phyloP scores from a whole-genome alignment of 345 rosid species.

The Populus tremula region DNA sequence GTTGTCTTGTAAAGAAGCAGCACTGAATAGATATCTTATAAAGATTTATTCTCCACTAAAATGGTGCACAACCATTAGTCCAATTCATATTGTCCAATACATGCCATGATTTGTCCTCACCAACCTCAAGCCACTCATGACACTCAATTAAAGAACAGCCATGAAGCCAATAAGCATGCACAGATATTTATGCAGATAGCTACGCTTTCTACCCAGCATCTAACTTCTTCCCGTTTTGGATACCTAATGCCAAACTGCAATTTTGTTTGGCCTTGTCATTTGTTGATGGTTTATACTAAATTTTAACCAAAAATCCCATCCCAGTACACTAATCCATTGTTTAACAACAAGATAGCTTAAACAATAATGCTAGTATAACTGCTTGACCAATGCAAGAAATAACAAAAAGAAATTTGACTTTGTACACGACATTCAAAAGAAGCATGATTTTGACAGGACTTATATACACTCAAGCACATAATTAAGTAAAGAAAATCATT shows the following conservation, averaged over 20 bases:
- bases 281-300: too few relatives aligned
- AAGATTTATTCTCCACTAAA: not conserved
- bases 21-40: not conserved
- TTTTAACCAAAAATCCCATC: not conserved
- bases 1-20: not conserved
- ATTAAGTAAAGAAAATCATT: conserved; percentile 8
- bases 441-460: not conserved
- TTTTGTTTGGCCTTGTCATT: too few relatives aligned
- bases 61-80: not conserved
- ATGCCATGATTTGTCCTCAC: not conserved
- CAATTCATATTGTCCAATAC: not conserved
- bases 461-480: not conserved
- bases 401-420: not conserved
- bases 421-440: not conserved
- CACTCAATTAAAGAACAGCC: not conserved
- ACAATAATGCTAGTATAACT: not conserved
- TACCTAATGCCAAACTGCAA: not conserved
- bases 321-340: not conserved
- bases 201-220: not conserved
- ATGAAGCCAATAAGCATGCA: not conserved
- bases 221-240: not conserved
- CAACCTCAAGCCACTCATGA: not conserved
- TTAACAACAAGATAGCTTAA: not conserved
- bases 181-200: not conserved
- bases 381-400: not conserved